Percentiles rank a stretch among this genome's conserved stretches.
These are phyloP conservation scores for Geranium brycei DNA, from an alignment of 345 rosid genomes.

Conservation along the genomic window DNA sequence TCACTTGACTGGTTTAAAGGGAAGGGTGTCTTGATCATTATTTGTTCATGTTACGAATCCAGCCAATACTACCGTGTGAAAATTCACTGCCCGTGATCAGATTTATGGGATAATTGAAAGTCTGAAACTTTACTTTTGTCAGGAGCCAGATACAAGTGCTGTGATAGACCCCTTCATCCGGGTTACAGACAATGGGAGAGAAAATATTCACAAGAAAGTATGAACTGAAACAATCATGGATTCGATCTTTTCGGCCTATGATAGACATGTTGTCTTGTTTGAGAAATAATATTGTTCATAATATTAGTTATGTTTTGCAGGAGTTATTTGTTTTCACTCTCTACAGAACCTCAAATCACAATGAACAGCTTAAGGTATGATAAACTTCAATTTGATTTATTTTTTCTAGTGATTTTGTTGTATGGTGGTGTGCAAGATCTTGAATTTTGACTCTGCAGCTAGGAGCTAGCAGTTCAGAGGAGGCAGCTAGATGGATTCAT, in stretches of 20 bases:
- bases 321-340: slow-evolving; percentile 76
- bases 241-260: not conserved
- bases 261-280: not conserved
- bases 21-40: too few relatives aligned
- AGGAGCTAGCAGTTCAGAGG: slow-evolving; percentile 93
- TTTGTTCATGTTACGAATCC: too few relatives aligned
- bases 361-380: slow-evolving; percentile 68
- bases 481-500: slow-evolving; percentile 78
- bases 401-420: not conserved
- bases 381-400: not conserved
- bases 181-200: slow-evolving; percentile 82
- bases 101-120: too few relatives aligned
- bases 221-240: not conserved
- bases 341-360: slow-evolving; percentile 50
- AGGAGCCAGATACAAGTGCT: slow-evolving; percentile 71
- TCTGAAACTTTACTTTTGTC: slow-evolving; percentile 8
- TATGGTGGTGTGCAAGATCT: not conserved
- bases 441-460: slow-evolving; percentile 26
- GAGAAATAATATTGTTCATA: slow-evolving; percentile 7
- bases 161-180: slow-evolving; percentile 57
- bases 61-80: not conserved
- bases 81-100: not conserved
- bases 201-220: slow-evolving; percentile 74
- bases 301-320: slow-evolving; percentile 23
- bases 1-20: too few relatives aligned